phyloP scores from a whole-genome alignment of 176 grass and related monocot species.

The Rhynchospora breviuscula region DNA sequence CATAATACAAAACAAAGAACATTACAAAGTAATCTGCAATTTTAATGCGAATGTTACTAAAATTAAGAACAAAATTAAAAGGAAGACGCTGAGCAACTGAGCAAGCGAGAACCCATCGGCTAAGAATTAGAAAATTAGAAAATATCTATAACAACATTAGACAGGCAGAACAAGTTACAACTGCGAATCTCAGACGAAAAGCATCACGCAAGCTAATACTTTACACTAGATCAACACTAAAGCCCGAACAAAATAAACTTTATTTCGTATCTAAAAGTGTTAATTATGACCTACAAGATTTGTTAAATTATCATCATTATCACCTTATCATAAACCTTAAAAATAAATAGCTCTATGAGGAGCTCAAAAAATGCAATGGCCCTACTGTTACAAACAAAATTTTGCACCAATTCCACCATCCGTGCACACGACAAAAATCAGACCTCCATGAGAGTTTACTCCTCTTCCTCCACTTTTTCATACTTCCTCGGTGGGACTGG shows the following conservation, averaged over 20 bases:
- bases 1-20: background rate
- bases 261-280: slow-evolving; percentile 4
- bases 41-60: background rate
- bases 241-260: background rate
- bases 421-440: slow-evolving; percentile 1
- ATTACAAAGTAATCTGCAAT: background rate
- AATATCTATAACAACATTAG: background rate
- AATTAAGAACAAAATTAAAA: background rate
- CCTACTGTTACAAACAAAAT: slow-evolving; percentile 10
- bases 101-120: background rate
- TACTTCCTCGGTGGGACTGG: slow-evolving; percentile 47
- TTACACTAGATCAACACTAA: background rate
- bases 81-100: background rate
- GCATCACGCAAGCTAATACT: background rate
- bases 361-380: slow-evolving; percentile 1
- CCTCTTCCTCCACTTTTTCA: slow-evolving; percentile 23
- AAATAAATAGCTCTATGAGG: background rate
- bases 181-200: background rate
- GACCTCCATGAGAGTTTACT: slow-evolving; percentile 28
- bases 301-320: slow-evolving; percentile 1
- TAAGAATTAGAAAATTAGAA: background rate
- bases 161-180: too few relatives aligned
- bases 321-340: background rate
- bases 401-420: background rate
- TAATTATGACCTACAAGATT: background rate